Evolutionary conservation across 2,329 filamentous ascomycete genomes (phyloP).

Genomic region (Fusarium pseudocircinatum): DNA sequence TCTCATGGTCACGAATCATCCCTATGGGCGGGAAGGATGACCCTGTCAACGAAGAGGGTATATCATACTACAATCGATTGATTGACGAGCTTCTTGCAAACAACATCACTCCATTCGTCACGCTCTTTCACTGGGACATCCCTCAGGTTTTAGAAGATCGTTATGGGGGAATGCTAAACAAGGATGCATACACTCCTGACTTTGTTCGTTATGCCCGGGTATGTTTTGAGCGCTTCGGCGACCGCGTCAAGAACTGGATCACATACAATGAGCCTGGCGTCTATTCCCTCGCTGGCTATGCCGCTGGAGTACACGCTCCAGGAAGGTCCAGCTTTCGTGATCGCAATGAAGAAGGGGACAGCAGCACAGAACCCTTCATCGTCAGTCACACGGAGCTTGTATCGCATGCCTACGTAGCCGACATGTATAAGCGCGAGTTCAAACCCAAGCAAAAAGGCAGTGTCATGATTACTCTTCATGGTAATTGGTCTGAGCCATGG

Average conservation of each 20-base stretch:
- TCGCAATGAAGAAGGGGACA: slow-evolving; percentile 32
- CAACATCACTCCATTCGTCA: slow-evolving; percentile 68
- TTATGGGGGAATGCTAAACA: slow-evolving; percentile 35
- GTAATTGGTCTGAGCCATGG: slow-evolving; percentile 55
- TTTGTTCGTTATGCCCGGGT: slow-evolving; percentile 37
- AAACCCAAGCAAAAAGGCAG: slow-evolving; percentile 49
- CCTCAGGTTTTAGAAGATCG: slow-evolving; percentile 49
- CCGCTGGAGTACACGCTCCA: slow-evolving; percentile 33
- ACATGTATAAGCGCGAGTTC: slow-evolving; percentile 53
- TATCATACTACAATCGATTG: slow-evolving; percentile 68
- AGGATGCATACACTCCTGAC: slow-evolving; percentile 33
- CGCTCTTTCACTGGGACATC: slow-evolving; percentile 73
- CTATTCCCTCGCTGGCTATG: slow-evolving; percentile 31
- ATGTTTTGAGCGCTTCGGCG: slow-evolving; percentile 37
- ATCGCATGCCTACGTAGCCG: slow-evolving; percentile 49
- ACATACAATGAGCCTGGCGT: slow-evolving; percentile 39
- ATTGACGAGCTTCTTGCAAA: slow-evolving; percentile 65
- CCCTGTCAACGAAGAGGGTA: slow-evolving; percentile 67
- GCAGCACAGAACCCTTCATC: slow-evolving; percentile 49
- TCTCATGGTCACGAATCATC: slow-evolving; percentile 73
- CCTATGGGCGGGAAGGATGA: slow-evolving; percentile 71
- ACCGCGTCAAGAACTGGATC: slow-evolving; percentile 39
- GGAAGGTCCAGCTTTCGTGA: slow-evolving; percentile 35
- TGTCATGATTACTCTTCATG: slow-evolving; percentile 54
- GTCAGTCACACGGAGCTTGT: slow-evolving; percentile 53